Conservation (phyloP, 2,329 filamentous ascomycete species). For the Calonectria leucothoes region DNA sequence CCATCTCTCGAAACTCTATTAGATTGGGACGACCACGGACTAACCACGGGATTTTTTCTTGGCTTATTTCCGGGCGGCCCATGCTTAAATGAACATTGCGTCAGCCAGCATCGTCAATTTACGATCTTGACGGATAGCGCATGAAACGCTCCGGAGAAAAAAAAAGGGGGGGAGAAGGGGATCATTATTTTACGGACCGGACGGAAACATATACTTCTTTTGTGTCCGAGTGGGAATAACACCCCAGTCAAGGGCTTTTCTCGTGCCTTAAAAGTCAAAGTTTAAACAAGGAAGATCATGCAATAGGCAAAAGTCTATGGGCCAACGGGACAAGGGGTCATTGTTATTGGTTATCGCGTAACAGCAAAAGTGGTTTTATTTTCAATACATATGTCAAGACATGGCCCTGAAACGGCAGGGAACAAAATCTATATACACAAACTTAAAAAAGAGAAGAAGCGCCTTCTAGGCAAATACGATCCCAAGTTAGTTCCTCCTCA, state of each 20-base stretch:
- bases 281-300: neutral
- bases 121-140: neutral
- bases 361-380: constrained; percentile 7
- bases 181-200: neutral
- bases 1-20: neutral
- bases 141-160: neutral
- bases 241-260: neutral
- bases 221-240: neutral
- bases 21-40: neutral
- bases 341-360: neutral
- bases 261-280: neutral
- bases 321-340: neutral
- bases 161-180: no score
- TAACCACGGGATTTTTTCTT: neutral
- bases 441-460: constrained; percentile 38
- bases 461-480: constrained; percentile 31
- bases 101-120: neutral
- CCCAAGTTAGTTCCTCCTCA: neutral
- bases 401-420: constrained; percentile 33
- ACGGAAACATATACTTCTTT: neutral
- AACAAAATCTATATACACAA: constrained; percentile 42
- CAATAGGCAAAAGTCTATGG: neutral
- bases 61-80: neutral
- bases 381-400: constrained; percentile 40
- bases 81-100: neutral